Evolutionary conservation across 208 protist species (phyloP).

Genomic region (Trypanosoma conorhini): DNA sequence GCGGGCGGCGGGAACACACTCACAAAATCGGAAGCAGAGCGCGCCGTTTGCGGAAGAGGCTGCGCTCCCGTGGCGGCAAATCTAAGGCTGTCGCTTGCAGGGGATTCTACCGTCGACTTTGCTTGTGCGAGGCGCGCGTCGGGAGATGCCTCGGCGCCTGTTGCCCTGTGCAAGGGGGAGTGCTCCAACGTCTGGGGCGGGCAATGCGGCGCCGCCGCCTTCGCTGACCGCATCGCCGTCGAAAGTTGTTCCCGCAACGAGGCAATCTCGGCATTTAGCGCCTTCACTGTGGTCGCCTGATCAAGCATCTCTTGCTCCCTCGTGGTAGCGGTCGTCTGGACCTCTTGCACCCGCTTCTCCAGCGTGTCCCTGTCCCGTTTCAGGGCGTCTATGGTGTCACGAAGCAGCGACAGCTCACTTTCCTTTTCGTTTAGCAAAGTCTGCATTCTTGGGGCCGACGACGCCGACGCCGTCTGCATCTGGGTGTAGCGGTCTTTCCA

Average conservation of each 20-base stretch:
- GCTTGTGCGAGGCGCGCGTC: background rate
- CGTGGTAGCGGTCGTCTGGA: slow-evolving; percentile 24
- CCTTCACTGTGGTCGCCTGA: slow-evolving; percentile 30
- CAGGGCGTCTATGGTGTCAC: slow-evolving; percentile 28
- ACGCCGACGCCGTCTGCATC: slow-evolving; percentile 45
- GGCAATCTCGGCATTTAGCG: slow-evolving; percentile 45
- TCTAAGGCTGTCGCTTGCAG: background rate
- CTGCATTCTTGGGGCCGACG: slow-evolving; percentile 36
- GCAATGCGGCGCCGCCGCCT: background rate
- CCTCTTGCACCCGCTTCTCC: slow-evolving; percentile 44
- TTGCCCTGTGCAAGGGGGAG: background rate
- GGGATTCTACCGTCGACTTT: background rate
- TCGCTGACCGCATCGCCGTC: slow-evolving; percentile 1
- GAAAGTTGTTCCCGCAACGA: slow-evolving; percentile 40
- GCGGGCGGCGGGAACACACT: background rate
- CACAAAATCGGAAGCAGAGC: background rate
- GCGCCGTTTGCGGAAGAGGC: background rate
- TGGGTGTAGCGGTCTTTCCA: slow-evolving; percentile 56
- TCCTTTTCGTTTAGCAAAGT: slow-evolving; percentile 47
- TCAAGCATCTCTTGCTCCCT: slow-evolving; percentile 18
- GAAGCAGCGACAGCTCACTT: slow-evolving; percentile 42
- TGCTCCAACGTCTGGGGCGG: background rate
- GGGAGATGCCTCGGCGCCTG: background rate
- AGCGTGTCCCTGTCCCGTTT: slow-evolving; percentile 45
- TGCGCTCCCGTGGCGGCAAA: background rate